phyloP scores from a whole-genome alignment of 768 basidiomycete species.

The Xerocomus brunneocitrinus region DNA sequence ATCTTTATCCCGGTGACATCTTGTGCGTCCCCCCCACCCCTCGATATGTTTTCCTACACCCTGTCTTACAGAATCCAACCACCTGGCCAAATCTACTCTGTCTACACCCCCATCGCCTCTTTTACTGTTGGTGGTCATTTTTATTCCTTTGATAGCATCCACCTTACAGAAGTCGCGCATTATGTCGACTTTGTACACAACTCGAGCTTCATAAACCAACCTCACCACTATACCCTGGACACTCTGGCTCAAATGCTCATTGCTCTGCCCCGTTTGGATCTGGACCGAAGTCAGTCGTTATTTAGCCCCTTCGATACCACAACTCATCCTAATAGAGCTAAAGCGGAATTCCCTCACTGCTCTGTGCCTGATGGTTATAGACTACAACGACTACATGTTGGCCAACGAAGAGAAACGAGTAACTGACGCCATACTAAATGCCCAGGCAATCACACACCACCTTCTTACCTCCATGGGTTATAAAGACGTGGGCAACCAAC shows the following conservation, averaged over 20 bases:
- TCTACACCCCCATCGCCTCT: not conserved
- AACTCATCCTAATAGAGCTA: not conserved
- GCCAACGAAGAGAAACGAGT: too few species aligned
- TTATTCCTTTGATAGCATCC: not conserved
- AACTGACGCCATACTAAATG: not conserved
- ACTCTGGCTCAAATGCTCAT: not conserved
- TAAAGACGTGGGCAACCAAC: not conserved
- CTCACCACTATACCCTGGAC: not conserved
- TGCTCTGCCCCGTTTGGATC: not conserved
- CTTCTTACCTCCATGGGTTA: not conserved
- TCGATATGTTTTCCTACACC: too few species aligned
- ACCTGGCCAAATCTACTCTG: not conserved
- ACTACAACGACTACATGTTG: too few species aligned
- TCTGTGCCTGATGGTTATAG: not conserved
- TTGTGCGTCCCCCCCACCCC: too few species aligned
- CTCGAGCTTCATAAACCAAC: not conserved
- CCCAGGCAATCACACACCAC: not conserved
- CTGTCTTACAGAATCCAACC: too few species aligned
- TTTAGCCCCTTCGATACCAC: not conserved
- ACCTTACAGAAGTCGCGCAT: not conserved
- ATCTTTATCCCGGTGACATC: not conserved
- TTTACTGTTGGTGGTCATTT: conserved; percentile 1
- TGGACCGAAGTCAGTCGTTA: not conserved
- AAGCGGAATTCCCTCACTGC: not conserved
- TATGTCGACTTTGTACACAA: not conserved